A percentile compares a stretch with the other conserved stretches of the same genome.
These are phyloP conservation scores for Curvularia verruculosa DNA, from an alignment of 2,329 filamentous ascomycete species.

Conservation along the genomic window DNA sequence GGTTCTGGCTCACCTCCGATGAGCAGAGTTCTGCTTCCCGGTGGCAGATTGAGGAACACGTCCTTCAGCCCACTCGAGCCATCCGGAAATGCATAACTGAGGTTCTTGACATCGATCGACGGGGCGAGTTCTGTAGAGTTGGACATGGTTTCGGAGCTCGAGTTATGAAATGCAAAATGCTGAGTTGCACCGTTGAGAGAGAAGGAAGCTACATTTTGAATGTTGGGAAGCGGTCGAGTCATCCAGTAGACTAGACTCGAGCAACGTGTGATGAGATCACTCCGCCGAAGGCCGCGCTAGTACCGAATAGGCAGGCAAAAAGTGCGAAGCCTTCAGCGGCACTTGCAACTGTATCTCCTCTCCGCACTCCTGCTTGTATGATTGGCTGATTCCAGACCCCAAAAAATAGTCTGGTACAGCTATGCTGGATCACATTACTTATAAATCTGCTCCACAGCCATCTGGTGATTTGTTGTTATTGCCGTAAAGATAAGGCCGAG, in stretches of 20 bases:
- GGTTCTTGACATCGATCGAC: constrained; percentile 73
- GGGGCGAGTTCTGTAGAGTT: constrained; percentile 50
- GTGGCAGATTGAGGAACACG: constrained; percentile 76
- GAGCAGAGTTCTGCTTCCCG: constrained; percentile 83
- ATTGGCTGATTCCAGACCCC: not conserved
- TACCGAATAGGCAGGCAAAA: constrained; percentile 22
- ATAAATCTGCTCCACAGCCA: not conserved
- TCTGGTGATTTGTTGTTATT: not conserved
- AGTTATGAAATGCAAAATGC: not conserved
- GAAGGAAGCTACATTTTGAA: constrained; percentile 24
- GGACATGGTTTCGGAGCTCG: constrained; percentile 28
- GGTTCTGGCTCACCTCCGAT: constrained; percentile 70
- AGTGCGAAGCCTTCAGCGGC: constrained; percentile 6
- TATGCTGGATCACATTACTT: not conserved
- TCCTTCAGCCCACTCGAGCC: constrained; percentile 77
- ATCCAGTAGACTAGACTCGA: constrained; percentile 10
- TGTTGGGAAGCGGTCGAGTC: constrained; percentile 13
- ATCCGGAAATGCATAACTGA: constrained; percentile 90
- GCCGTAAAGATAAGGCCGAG: too few relatives aligned
- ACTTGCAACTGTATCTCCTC: constrained; percentile 12
- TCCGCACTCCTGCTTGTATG: not conserved
- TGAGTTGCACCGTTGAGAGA: constrained; percentile 3
- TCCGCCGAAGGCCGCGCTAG: constrained; percentile 16
- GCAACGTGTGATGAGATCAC: constrained; percentile 21
- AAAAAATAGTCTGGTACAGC: not conserved